These are phyloP conservation scores for Marasmius sp. DNA, from an alignment of 1,284 basidiomycete species.

Conservation along the genomic window DNA sequence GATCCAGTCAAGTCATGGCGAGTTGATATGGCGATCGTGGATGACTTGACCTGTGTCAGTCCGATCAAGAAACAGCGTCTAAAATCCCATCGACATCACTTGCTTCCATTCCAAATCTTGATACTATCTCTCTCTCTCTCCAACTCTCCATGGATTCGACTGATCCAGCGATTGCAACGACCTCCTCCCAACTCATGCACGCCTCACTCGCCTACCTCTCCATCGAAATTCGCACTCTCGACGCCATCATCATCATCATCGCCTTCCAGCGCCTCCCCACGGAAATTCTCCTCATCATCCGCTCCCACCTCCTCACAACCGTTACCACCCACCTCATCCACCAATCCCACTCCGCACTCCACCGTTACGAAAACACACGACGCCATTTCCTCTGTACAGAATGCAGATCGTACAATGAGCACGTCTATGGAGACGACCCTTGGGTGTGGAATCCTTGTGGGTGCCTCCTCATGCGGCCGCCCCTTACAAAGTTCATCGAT, in stretches of 20 bases:
- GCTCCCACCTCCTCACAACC: slow-evolving; percentile 35
- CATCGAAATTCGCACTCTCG: slow-evolving; percentile 9
- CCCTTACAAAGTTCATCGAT: too few species aligned
- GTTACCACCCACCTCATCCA: slow-evolving; percentile 34
- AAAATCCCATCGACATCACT: too few species aligned
- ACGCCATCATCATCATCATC: too few species aligned
- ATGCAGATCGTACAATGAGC: too few species aligned
- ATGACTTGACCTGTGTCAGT: not conserved
- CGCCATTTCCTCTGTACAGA: too few species aligned
- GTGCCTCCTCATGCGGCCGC: too few species aligned
- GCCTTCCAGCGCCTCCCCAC: too few species aligned
- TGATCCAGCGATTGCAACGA: slow-evolving; percentile 23
- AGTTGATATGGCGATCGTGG: not conserved
- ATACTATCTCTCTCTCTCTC: too few species aligned
- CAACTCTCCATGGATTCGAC: slow-evolving; percentile 17
- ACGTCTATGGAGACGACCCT: too few species aligned
- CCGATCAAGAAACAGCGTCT: too few species aligned
- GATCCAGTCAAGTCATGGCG: not conserved
- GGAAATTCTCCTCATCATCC: slow-evolving; percentile 49
- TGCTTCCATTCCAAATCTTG: too few species aligned
- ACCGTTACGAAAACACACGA: slow-evolving; percentile 40
- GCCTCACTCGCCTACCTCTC: slow-evolving; percentile 44
- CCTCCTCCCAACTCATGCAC: slow-evolving; percentile 45
- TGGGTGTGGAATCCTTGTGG: too few species aligned
- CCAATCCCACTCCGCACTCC: slow-evolving; percentile 36